Conservation (phyloP, 768 basidiomycete species). For the Candolleomyces aberdarensis region DNA sequence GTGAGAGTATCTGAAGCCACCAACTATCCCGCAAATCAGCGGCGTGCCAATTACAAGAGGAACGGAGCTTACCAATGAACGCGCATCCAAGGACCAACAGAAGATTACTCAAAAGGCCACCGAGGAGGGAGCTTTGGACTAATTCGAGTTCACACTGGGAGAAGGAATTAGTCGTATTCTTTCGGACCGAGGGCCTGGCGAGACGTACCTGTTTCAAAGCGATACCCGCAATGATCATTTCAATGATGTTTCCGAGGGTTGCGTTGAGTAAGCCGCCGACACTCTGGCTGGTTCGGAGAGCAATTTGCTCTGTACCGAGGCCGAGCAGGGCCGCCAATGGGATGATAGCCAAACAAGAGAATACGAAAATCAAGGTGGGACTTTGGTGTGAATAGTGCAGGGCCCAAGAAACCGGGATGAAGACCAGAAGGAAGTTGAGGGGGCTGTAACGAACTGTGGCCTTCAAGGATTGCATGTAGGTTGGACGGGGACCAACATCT, state of each 20-base stretch:
- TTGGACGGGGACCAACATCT: conserved; percentile 33
- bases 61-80: conserved; percentile 73
- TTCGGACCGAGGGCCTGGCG: background rate
- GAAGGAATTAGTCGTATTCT: conserved; percentile 15
- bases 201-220: conserved; percentile 32
- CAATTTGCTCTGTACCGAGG: conserved; percentile 52
- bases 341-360: conserved; percentile 46
- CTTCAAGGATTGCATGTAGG: conserved; percentile 29
- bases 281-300: conserved; percentile 44
- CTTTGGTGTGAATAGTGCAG: conserved; percentile 43
- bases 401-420: conserved; percentile 51
- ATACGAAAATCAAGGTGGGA: conserved; percentile 45
- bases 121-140: conserved; percentile 50
- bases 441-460: conserved; percentile 31
- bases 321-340: conserved; percentile 51
- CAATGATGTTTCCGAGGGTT: conserved; percentile 49
- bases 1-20: conserved; percentile 47
- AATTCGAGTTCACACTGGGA: conserved; percentile 47
- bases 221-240: conserved; percentile 49
- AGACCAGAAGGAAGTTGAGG: conserved; percentile 42
- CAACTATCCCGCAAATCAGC: conserved; percentile 23
- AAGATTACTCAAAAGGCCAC: conserved; percentile 61
- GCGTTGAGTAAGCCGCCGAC: conserved; percentile 54
- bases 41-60: background rate
- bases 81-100: conserved; percentile 84